Evolutionary conservation across 1,139 yeast genomes (phyloP).

Genomic region (Nematodospora anomalae): DNA sequence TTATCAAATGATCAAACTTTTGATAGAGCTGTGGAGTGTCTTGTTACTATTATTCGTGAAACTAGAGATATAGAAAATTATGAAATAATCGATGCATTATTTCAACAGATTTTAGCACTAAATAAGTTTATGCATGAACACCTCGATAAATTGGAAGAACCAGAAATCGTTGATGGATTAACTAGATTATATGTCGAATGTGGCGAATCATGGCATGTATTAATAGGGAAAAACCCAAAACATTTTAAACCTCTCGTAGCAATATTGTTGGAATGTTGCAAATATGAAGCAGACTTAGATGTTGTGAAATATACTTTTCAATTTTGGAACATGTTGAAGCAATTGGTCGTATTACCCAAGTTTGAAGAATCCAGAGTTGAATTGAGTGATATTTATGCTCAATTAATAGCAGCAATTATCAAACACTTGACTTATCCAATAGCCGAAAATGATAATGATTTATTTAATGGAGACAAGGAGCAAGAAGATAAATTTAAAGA

Average conservation of each 20-base stretch:
- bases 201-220: slow-evolving; percentile 93
- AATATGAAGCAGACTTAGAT: slow-evolving; percentile 79
- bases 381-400: slow-evolving; percentile 60
- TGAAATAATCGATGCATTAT: slow-evolving; percentile 64
- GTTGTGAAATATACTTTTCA: slow-evolving; percentile 87
- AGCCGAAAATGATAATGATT: slow-evolving; percentile 36
- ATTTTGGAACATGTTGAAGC: slow-evolving; percentile 86
- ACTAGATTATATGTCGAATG: slow-evolving; percentile 86
- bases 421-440: slow-evolving; percentile 76
- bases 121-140: slow-evolving; percentile 45
- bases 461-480: slow-evolving; percentile 66
- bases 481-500: slow-evolving; percentile 92
- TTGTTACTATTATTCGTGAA: slow-evolving; percentile 75
- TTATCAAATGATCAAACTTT: slow-evolving; percentile 65
- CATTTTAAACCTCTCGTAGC: slow-evolving; percentile 76
- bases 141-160: slow-evolving; percentile 53
- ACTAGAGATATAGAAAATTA: slow-evolving; percentile 72
- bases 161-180: slow-evolving; percentile 69
- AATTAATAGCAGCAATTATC: slow-evolving; percentile 67
- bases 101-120: slow-evolving; percentile 63
- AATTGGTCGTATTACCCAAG: slow-evolving; percentile 62
- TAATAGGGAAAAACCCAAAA: slow-evolving; percentile 72
- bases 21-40: slow-evolving; percentile 86
- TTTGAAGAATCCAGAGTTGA: slow-evolving; percentile 59
- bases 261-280: slow-evolving; percentile 60